Base-by-base conservation (phyloP, 768 basidiomycete species). In the Mycena galericulata region DNA sequence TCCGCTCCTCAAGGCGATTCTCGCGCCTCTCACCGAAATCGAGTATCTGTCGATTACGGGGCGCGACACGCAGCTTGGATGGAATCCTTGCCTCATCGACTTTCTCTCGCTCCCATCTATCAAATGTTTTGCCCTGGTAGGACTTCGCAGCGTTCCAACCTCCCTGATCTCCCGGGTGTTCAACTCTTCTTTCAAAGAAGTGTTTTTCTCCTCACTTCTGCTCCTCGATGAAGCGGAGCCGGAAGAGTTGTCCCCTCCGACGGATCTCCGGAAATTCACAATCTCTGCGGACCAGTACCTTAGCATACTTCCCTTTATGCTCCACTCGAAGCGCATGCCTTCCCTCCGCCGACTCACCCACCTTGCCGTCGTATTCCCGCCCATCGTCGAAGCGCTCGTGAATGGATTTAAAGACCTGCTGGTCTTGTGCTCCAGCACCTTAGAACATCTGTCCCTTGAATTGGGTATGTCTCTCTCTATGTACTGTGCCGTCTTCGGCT, bases 41-140 rank as follows among this genome's bases (percentile, higher is more conserved):
- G 45, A 49, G 51, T 54, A 54, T 24, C 34, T 63, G 14, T 6
- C 53, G 6, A 47, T 63, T 27, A 20, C 20, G 18, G 62, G 51
- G 14, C 15, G 30, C 26, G 20, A 22, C 26, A 27, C 26, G n/a
- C 53, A 57, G 18, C 1, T 64, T 12, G 20, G 22, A 3, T 17
- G 18, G 3, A 63, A 63, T 27, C 51, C 51, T 3, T 36, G 22
- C 18, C 45, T 64, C 10, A 26, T n/a, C n/a, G n/a, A n/a, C n/a
- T n/a, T n/a, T n/a, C n/a, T n/a, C n/a, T n/a, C n/a, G n/a, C n/a
- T n/a, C 14, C 32, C 34, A 38, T 56, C 54, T 1, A 30, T 64
- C 26, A 15, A 7, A 29, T 55, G 45, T 18, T 20, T 64, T 18
- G 62, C 3, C 0, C 20, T 64, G 14, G 18, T 17, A 2, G 10